phyloP scores from a whole-genome alignment of 2,329 filamentous ascomycete genomes.

The Botryotinia convoluta region DNA sequence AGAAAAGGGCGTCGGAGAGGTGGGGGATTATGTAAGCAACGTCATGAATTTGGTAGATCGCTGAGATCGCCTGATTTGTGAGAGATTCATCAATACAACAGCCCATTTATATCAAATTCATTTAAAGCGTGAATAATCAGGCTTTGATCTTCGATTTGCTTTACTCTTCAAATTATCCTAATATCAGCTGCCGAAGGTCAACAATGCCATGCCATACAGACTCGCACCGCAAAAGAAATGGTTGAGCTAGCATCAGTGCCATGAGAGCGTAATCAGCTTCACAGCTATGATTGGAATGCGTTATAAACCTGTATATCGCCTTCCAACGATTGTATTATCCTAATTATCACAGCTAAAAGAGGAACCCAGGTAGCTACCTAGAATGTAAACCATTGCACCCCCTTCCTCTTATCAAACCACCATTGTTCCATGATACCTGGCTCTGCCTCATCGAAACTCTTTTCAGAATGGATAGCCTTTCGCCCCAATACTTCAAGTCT shows the following conservation, averaged over 20 bases:
- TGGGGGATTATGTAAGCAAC: background rate
- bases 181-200: background rate
- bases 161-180: background rate
- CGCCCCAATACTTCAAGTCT: constrained; percentile 11
- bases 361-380: background rate
- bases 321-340: constrained; percentile 38
- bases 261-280: background rate
- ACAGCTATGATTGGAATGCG: background rate
- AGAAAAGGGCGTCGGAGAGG: background rate
- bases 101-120: background rate
- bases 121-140: background rate
- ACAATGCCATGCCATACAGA: background rate
- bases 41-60: background rate
- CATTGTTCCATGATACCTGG: constrained; percentile 26
- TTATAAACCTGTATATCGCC: background rate
- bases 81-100: background rate
- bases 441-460: constrained; percentile 14
- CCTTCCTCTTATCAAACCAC: constrained; percentile 45
- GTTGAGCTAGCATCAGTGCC: background rate
- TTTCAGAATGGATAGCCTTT: constrained; percentile 37
- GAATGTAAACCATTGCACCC: constrained; percentile 42
- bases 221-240: background rate
- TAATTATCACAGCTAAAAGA: constrained; percentile 32
- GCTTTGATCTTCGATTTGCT: too few species aligned
- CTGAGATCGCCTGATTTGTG: background rate